Percentiles rank a stretch among this genome's conserved stretches.
Evolutionary conservation across 1,139 yeast species (phyloP).

Genomic region (Hyphopichia buzzinii): DNA sequence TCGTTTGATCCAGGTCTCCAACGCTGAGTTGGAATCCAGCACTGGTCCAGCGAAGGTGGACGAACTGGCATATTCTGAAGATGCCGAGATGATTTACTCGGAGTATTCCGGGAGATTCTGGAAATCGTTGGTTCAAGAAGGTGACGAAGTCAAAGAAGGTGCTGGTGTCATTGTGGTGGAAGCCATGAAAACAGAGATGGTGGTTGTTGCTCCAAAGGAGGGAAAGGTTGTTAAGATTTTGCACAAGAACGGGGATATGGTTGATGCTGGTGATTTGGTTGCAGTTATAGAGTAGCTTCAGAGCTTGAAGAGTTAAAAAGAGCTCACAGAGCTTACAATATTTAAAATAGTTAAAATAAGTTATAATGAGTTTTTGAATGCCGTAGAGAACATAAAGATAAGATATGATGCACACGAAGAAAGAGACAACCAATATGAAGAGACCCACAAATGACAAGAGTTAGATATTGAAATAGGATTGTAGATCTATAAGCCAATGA

Average conservation of each 20-base stretch:
- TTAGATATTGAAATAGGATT: no score
- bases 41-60: conserved; percentile 40
- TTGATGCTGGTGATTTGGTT: conserved; percentile 92
- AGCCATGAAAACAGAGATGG: conserved; percentile 99
- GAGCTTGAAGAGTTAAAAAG: no score
- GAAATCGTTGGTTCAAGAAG: conserved; percentile 82
- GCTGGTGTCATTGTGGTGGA: conserved; percentile 87
- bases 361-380: no score
- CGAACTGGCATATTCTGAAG: conserved; percentile 62
- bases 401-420: no score
- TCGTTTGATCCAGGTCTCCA: conserved; percentile 75
- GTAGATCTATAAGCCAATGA: no score
- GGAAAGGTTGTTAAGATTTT: conserved; percentile 80
- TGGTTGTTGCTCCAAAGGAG: conserved; percentile 64
- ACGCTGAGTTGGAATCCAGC: conserved; percentile 62
- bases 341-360: no score
- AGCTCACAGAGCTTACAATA: no score
- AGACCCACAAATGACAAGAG: no score
- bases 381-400: no score
- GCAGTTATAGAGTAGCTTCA: conserved; percentile 56
- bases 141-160: conserved; percentile 71
- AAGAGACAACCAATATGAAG: no score
- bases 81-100: conserved; percentile 81
- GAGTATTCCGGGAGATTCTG: conserved; percentile 96
- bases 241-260: conserved; percentile 90